Percentiles rank a stretch among this genome's conserved stretches.
phyloP scores from a whole-genome alignment of 768 basidiomycete species.

The Russula virescens region DNA sequence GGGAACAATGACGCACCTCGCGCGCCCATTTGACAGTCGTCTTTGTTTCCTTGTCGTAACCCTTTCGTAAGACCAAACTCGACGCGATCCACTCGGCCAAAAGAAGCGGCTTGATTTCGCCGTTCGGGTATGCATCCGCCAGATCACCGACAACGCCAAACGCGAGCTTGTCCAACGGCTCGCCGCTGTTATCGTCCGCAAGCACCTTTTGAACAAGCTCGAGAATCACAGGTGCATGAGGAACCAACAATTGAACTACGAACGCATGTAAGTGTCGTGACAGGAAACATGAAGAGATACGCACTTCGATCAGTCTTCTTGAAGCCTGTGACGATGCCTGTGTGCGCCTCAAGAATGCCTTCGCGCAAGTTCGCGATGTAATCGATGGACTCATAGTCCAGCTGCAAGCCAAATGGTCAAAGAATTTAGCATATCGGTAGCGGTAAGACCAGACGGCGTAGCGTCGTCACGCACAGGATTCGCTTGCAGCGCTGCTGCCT shows the following conservation, averaged over 20 bases:
- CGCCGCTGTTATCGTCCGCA: slow-evolving; percentile 77
- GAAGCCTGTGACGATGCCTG: slow-evolving; percentile 86
- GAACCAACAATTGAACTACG: slow-evolving; percentile 50
- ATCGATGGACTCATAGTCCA: slow-evolving; percentile 86
- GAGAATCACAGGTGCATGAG: slow-evolving; percentile 68
- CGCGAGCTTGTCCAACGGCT: slow-evolving; percentile 63
- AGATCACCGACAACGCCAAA: slow-evolving; percentile 92
- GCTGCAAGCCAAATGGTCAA: slow-evolving; percentile 34
- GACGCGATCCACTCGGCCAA: slow-evolving; percentile 73
- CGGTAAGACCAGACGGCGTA: not conserved
- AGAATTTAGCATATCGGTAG: slow-evolving; percentile 6
- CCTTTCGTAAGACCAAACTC: slow-evolving; percentile 66
- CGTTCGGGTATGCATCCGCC: slow-evolving; percentile 78
- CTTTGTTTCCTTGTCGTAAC: slow-evolving; percentile 74
- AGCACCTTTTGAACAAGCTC: slow-evolving; percentile 76
- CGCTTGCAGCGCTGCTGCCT: slow-evolving; percentile 84
- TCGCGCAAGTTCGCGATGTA: slow-evolving; percentile 88
- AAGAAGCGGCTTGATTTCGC: slow-evolving; percentile 74
- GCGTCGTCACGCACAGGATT: slow-evolving; percentile 59
- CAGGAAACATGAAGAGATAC: not conserved
- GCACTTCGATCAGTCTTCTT: slow-evolving; percentile 78
- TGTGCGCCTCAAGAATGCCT: slow-evolving; percentile 95
- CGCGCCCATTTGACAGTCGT: slow-evolving; percentile 91
- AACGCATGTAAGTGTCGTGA: not conserved
- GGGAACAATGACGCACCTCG: slow-evolving; percentile 51